Evolutionary conservation across 2,329 filamentous ascomycete species (phyloP).

Genomic region (Talaromyces sp.): DNA sequence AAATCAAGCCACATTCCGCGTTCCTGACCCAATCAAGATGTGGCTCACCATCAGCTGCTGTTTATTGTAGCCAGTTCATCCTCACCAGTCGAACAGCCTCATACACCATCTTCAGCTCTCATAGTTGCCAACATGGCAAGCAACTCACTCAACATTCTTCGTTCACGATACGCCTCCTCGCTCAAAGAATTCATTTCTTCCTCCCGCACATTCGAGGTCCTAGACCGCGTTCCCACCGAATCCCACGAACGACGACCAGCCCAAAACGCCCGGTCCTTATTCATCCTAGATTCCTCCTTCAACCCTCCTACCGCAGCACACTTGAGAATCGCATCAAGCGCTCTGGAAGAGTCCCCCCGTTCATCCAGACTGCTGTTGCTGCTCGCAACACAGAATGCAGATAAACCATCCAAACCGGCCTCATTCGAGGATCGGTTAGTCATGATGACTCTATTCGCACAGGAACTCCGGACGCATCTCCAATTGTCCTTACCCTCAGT

Average conservation of each 20-base stretch:
- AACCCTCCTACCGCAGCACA: constrained; percentile 63
- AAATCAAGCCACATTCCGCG: neutral
- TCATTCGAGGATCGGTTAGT: constrained; percentile 47
- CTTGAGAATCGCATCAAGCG: constrained; percentile 53
- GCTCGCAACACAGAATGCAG: constrained; percentile 63
- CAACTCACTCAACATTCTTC: constrained; percentile 25
- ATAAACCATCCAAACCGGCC: constrained; percentile 55
- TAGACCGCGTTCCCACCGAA: constrained; percentile 27
- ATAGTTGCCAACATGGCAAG: neutral
- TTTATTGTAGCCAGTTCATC: neutral
- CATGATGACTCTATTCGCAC: constrained; percentile 50
- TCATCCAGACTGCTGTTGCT: constrained; percentile 53
- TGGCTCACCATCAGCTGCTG: neutral
- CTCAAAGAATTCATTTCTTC: constrained; percentile 46
- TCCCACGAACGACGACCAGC: constrained; percentile 17
- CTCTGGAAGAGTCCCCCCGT: constrained; percentile 41
- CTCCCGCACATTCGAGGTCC: constrained; percentile 32
- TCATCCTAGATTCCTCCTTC: constrained; percentile 65
- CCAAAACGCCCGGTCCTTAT: constrained; percentile 43
- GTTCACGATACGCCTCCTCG: constrained; percentile 37
- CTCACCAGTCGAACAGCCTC: neutral
- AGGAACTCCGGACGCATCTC: constrained; percentile 38
- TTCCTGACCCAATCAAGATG: neutral
- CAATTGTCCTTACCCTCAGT: constrained; percentile 15
- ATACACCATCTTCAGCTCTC: neutral